Base-by-base conservation (phyloP, 2,329 filamentous ascomycete genomes). In the Ascochyta koolunga region DNA sequence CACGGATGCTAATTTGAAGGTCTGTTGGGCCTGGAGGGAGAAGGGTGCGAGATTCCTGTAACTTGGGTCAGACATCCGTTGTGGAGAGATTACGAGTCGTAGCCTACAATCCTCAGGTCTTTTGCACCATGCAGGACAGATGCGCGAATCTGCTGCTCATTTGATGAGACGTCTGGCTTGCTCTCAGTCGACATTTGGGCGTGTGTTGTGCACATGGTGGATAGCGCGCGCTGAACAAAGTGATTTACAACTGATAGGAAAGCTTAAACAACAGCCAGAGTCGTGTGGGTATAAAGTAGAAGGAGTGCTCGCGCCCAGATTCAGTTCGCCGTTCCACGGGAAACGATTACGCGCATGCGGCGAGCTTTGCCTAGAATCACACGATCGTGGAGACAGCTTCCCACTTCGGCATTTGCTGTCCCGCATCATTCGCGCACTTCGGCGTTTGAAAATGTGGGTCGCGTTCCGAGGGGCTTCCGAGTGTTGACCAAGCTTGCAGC, bases 1-100 rank as follows among this genome's bases (percentile, higher is more conserved):
- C 81, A 58, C 82, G 83, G 59, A 90, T 80, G 58, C 82, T 80
- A 58, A 90, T 75, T 75, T 89, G 83, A 47, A 90, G 81, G 70
- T 89, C 86, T 58, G 76, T 71, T 24, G 77, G 69, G 35, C 70
- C 67, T 13, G 83, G 84, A 13, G 77, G 62, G 25, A 77, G 61
- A 39, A 83, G 71, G 9, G 72, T 65, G 58, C 83, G 80, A 42
- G 76, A 72, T 79, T 86, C 84, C 84, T 86, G 63, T n/a, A 10
- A n/a, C 9, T 67, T 35, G 61, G 32, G 60, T 60, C 13, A 57
- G 32, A 16, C 8, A 18, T 31, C 10, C 10, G 35, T 29, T 38
- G 18, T n/a, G 40, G 31, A 19, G 11, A 15, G 27, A 4, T 29
- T 29, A 29, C 10, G 11, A 29, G 27, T 15, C 13, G 18, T 36